Conservation (phyloP, 1,284 basidiomycete species). For the Melampsora americana region DNA sequence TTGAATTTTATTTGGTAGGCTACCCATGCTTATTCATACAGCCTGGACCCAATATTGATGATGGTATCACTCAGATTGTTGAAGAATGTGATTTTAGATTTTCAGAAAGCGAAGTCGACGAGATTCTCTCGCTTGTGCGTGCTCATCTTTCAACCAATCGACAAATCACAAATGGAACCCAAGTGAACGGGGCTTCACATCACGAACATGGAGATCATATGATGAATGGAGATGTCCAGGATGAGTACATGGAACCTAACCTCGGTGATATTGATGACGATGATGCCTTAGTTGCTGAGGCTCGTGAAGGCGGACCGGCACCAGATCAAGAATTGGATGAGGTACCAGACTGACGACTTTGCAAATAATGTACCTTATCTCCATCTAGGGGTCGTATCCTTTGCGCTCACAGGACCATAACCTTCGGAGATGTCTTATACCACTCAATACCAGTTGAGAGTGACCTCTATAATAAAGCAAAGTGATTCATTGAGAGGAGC, state of each 20-base stretch:
- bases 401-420: background rate
- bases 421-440: background rate
- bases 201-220: conserved; percentile 5
- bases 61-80: conserved; percentile 21
- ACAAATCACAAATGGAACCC: background rate
- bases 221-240: conserved; percentile 5
- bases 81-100: conserved; percentile 43
- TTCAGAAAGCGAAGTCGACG: conserved; percentile 37
- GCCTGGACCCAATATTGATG: too few relatives aligned
- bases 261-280: conserved; percentile 41
- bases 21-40: background rate
- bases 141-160: conserved; percentile 10
- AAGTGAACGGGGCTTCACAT: background rate
- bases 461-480: too few relatives aligned
- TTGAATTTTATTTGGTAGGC: conserved; percentile 37
- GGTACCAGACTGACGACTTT: conserved; percentile 24
- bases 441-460: background rate
- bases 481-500: too few relatives aligned
- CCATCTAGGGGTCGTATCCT: background rate
- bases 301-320: conserved; percentile 20
- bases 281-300: conserved; percentile 37
- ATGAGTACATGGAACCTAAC: conserved; percentile 15
- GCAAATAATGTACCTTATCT: too few relatives aligned
- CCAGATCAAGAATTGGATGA: conserved; percentile 43
- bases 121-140: conserved; percentile 23